Conservation (phyloP, 371 early-diverging fungal species). For the Fennellomyces sp. region DNA sequence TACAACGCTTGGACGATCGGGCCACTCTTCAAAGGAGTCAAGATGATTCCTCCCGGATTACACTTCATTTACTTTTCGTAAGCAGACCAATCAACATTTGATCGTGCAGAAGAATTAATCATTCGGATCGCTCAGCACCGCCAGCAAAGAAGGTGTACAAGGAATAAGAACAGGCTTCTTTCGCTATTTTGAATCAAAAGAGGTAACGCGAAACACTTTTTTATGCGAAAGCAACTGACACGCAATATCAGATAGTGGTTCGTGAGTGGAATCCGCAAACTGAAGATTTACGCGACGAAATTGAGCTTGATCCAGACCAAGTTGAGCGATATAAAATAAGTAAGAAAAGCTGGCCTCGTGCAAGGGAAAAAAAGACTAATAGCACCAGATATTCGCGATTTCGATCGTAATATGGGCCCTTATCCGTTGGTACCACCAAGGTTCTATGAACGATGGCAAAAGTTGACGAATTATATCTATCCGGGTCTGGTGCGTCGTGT, state of each 20-base stretch:
- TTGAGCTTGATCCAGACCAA: slow-evolving; percentile 50
- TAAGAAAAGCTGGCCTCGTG: too few species aligned
- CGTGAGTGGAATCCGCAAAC: slow-evolving; percentile 67
- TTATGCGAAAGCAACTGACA: background rate
- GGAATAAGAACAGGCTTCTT: slow-evolving; percentile 81
- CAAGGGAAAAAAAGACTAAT: too few species aligned
- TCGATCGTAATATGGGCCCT: slow-evolving; percentile 85
- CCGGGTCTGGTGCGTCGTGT: slow-evolving; percentile 55
- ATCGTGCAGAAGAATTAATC: too few species aligned
- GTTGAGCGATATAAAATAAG: slow-evolving; percentile 47
- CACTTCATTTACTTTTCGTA: slow-evolving; percentile 92
- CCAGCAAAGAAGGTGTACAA: slow-evolving; percentile 57
- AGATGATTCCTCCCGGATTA: slow-evolving; percentile 92
- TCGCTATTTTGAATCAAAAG: slow-evolving; percentile 63
- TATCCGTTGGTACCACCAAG: slow-evolving; percentile 79
- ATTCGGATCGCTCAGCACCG: slow-evolving; percentile 29
- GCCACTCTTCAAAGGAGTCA: slow-evolving; percentile 89
- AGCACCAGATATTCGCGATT: slow-evolving; percentile 69
- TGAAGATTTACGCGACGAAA: slow-evolving; percentile 61
- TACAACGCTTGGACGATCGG: slow-evolving; percentile 91
- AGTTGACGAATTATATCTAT: slow-evolving; percentile 69
- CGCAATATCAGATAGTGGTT: slow-evolving; percentile 64
- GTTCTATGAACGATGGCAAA: slow-evolving; percentile 73
- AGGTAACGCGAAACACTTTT: slow-evolving; percentile 45
- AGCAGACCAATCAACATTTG: too few species aligned